Evolutionary conservation across 257 asterid species (phyloP).

Genomic region (Petrea volubilis): DNA sequence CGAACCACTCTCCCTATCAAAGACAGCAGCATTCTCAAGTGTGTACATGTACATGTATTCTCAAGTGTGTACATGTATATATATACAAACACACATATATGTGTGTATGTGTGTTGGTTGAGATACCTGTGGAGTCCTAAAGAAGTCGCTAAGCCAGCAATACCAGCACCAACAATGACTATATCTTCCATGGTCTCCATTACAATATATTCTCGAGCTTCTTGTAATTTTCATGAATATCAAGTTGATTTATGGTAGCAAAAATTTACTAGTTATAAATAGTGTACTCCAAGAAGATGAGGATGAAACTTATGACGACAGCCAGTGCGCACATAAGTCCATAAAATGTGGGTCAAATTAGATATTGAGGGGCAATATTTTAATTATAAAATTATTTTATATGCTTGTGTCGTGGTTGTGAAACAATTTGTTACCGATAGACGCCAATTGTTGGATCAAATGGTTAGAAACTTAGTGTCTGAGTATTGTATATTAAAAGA

Average conservation of each 20-base stretch:
- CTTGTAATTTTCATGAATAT: neutral
- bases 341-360: neutral
- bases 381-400: too few relatives aligned
- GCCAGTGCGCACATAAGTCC: slow-evolving; percentile 1
- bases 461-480: too few relatives aligned
- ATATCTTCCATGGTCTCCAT: slow-evolving; percentile 28
- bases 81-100: too few relatives aligned
- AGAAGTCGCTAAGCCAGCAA: slow-evolving; percentile 50
- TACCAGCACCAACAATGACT: slow-evolving; percentile 50
- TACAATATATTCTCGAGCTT: neutral
- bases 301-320: slow-evolving; percentile 8
- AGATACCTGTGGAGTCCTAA: slow-evolving; percentile 53
- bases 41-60: too few relatives aligned
- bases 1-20: too few relatives aligned
- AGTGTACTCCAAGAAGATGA: neutral
- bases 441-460: too few relatives aligned
- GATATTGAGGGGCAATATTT: neutral
- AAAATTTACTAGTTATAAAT: neutral
- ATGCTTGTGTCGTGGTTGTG: too few relatives aligned
- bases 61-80: too few relatives aligned
- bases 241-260: neutral
- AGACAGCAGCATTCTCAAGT: too few relatives aligned
- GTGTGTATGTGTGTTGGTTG: too few relatives aligned
- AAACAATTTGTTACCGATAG: too few relatives aligned
- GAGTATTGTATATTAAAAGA: too few relatives aligned